Evolutionary conservation across 352 stramenopile genomes (phyloP), one percentile per base, ranked within the genome.

Genomic region (Plasmopara viticola): DNA sequence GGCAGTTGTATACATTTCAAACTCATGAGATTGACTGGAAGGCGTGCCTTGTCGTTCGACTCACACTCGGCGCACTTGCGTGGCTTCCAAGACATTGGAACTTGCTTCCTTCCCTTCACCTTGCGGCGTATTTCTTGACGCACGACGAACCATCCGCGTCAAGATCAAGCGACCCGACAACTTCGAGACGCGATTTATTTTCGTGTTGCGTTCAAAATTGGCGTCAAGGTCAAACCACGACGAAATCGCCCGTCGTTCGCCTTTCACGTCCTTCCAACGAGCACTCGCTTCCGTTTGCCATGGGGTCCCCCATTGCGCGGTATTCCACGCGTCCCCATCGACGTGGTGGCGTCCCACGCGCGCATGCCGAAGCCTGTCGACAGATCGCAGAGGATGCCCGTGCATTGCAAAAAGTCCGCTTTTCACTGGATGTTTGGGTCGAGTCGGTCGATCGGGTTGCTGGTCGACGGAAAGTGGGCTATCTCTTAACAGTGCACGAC

Each of bases 391-490:
- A 58, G 15, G 48, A 69, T 52, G 53, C 56, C 39, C 48, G 48
- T 12, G 56, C 61, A 18, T 51, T 87, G 12, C 48, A 38, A 14
- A 68, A 57, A 40, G 62, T 87, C 44, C 59, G 51, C 18, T 90
- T 90, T 25, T 71, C 67, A 10, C 56, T 88, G 4, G 64, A 72
- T n/a, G 64, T 83, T 48, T 92, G 81, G 81, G 53, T 90, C 14
- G 81, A 92, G 38, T 73, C 66, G 8, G 80, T 90, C 4, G 78
- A 92, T 29, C 60, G 64, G 1, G 53, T 70, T 5, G 68, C 64
- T 9, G 77, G 78, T 2, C 71, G 68, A 18, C 71, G 81, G n/a
- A 86, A 85, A 50, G 66, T 92, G 13, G 70, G 68, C 0, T 92
- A 92, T 52, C 17, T 92, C 4, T 66, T 92, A 30, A 62, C 62